Evolutionary conservation across 1,284 basidiomycete genomes (phyloP).

Genomic region (Taiwanofungus camphoratus): DNA sequence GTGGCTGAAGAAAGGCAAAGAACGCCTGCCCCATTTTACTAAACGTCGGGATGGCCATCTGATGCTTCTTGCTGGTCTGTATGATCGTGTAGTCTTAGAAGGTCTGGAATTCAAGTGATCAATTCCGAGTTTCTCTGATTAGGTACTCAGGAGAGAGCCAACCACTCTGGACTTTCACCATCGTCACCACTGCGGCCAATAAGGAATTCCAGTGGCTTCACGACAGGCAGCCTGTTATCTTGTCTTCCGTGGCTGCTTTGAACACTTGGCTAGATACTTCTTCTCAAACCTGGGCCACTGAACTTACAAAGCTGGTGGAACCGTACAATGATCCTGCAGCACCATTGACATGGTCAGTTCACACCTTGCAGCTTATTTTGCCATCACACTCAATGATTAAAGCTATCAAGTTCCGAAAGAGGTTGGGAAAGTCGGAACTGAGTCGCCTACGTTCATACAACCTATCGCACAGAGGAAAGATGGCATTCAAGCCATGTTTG

Average conservation of each 20-base stretch:
- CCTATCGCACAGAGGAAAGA: constrained; percentile 79
- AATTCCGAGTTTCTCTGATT: background rate
- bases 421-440: constrained; percentile 85
- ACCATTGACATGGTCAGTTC: constrained; percentile 65
- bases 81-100: constrained; percentile 68
- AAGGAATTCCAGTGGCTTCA: constrained; percentile 76
- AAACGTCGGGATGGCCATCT: constrained; percentile 62
- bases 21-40: constrained; percentile 77
- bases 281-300: constrained; percentile 53
- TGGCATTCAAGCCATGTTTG: constrained; percentile 86
- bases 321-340: constrained; percentile 52
- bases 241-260: constrained; percentile 59
- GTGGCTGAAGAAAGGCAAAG: constrained; percentile 80
- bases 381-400: constrained; percentile 1
- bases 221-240: constrained; percentile 89
- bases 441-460: constrained; percentile 78
- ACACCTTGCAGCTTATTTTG: background rate
- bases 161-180: constrained; percentile 79
- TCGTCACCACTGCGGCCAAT: constrained; percentile 79
- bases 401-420: constrained; percentile 88
- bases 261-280: constrained; percentile 77
- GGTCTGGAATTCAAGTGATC: constrained; percentile 31
- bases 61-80: constrained; percentile 87
- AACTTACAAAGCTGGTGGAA: constrained; percentile 58
- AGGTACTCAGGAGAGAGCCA: constrained; percentile 41